These are phyloP conservation scores for Daldinia grandis DNA, from an alignment of 495 filamentous ascomycete genomes.

Conservation along the genomic window DNA sequence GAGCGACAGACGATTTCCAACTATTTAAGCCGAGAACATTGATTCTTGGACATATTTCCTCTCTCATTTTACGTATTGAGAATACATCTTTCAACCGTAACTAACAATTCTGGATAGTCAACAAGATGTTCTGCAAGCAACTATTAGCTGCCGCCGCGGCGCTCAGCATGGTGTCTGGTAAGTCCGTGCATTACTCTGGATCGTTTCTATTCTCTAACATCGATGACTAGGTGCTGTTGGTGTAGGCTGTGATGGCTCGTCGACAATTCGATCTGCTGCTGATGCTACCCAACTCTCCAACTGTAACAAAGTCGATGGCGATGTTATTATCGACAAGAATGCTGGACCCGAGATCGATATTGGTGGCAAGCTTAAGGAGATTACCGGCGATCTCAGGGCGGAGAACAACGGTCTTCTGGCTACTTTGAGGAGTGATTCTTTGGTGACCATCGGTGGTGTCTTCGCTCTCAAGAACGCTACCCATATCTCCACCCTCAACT, in stretches of 20 bases:
- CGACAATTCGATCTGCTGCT: conserved; percentile 71
- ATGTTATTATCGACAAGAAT: conserved; percentile 67
- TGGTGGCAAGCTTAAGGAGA: conserved; percentile 62
- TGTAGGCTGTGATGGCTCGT: conserved; percentile 53
- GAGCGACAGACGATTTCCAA: not conserved
- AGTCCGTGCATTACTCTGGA: conserved; percentile 48
- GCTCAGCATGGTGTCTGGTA: conserved; percentile 67
- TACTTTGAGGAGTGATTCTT: conserved; percentile 58
- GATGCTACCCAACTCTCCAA: conserved; percentile 73
- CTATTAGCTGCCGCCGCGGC: conserved; percentile 79
- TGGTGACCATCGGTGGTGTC: conserved; percentile 61
- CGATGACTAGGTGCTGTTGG: conserved; percentile 36
- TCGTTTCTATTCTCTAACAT: not conserved
- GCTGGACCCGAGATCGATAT: conserved; percentile 62
- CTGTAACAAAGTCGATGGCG: conserved; percentile 76
- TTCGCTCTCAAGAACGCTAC: conserved; percentile 75
- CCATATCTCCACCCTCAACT: conserved; percentile 67
- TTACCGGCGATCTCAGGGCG: conserved; percentile 73
- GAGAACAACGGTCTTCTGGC: conserved; percentile 67
- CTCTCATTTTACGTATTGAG: not conserved
- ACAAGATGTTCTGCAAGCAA: conserved; percentile 78
- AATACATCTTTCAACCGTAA: not conserved
- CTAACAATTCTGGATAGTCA: conserved; percentile 25
- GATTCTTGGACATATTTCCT: not conserved
- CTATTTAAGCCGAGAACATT: not conserved